Base-by-base conservation (phyloP, 192 early-diverging fungal species). In the Linnemannia schmuckeri region DNA sequence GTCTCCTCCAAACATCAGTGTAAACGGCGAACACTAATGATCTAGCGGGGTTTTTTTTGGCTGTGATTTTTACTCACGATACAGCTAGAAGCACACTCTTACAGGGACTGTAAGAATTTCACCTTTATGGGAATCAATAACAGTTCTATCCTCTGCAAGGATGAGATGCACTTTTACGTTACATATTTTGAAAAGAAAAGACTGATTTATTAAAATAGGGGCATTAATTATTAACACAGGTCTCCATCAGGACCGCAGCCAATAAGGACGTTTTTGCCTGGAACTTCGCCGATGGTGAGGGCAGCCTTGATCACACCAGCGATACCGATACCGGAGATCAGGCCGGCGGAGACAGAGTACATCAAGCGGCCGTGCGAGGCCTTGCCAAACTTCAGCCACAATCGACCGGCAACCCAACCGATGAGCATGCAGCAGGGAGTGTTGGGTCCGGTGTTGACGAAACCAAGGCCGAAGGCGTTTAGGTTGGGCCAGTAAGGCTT, bases 401-500 rank as follows among this genome's bases (percentile, higher is more conserved):
- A 18, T 55, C 73, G 52, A 33, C 84, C 83, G 72, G 81, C 75
- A 20, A 30, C 35, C 83, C 84, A 89, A 30, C 90, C 92, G 18
- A 88, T 72, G 15, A 83, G 71, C 90, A 93, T 93, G 20, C 85
- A 71, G 85, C 81, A 61, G 90, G 91, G 49, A 52, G 49, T 52
- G 49, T 3, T 18, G 49, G 20, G 18, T 0, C 70, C 70, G 30
- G 90, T 79, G 77, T 89, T 90, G 49, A 91, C 88, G 86, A 92
- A 92, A 52, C 90, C 90, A 73, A 92, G 87, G 80, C 92, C 91
- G 46, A 90, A 77, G 38, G 90, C 90, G 77, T 91, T 94, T 61
- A 93, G n/a, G 85, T 93, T 93, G 78, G 91, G 91, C 79, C 90
- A 88, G 80, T 89, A 94, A 74, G 79, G 86, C 70, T 82, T 88